phyloP scores from a whole-genome alignment of 2,329 filamentous ascomycete species.

The Fusarium transvaalense region DNA sequence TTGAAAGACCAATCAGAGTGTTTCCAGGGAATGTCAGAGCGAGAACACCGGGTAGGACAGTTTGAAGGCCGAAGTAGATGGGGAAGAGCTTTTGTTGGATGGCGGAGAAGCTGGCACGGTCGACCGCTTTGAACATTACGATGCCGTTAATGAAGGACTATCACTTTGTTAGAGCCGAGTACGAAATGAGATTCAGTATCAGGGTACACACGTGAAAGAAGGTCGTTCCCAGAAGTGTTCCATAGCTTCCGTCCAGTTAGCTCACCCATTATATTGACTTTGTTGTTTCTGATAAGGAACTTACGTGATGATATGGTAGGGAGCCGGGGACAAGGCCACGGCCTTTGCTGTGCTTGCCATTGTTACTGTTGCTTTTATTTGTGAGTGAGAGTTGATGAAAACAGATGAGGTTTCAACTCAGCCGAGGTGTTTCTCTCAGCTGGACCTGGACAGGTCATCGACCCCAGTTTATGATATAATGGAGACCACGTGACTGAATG shows the following conservation, averaged over 20 bases:
- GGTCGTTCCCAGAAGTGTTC: constrained; percentile 85
- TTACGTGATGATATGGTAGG: constrained; percentile 83
- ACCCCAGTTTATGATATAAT: constrained; percentile 42
- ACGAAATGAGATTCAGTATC: background rate
- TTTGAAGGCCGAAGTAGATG: constrained; percentile 89
- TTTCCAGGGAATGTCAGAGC: constrained; percentile 84
- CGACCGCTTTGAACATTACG: constrained; percentile 80
- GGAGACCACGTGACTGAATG: constrained; percentile 48
- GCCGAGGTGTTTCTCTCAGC: constrained; percentile 12
- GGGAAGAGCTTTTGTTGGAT: constrained; percentile 88
- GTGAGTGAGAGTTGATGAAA: constrained; percentile 14
- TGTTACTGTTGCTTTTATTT: constrained; percentile 32
- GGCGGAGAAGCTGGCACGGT: constrained; percentile 82
- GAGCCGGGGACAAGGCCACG: constrained; percentile 72
- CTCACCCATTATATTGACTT: background rate
- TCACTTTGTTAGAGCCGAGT: constrained; percentile 18
- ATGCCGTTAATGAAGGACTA: constrained; percentile 82
- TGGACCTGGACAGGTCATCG: constrained; percentile 8
- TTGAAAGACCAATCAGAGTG: constrained; percentile 59
- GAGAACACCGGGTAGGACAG: constrained; percentile 77
- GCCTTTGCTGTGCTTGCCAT: constrained; percentile 65
- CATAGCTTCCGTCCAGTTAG: constrained; percentile 72
- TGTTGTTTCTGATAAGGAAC: constrained; percentile 40
- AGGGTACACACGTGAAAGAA: constrained; percentile 78
- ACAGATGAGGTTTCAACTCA: constrained; percentile 23